Evolutionary conservation across 2,329 filamentous ascomycete genomes (phyloP).

Genomic region (Sporothrix phasma): DNA sequence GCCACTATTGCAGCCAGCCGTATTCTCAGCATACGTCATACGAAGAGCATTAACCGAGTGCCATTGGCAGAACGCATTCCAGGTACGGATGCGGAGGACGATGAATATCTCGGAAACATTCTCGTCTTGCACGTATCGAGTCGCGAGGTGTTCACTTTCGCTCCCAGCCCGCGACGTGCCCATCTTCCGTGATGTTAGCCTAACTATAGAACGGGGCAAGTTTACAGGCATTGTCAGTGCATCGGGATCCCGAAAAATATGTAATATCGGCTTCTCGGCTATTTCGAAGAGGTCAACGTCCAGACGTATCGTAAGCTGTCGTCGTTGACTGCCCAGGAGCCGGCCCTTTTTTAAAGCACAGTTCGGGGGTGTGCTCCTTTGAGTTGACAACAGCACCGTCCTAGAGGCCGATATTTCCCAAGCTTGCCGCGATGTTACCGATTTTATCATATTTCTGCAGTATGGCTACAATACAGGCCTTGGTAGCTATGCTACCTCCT

Average conservation of each 20-base stretch:
- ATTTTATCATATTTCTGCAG: conserved; percentile 58
- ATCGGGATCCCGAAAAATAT: conserved; percentile 60
- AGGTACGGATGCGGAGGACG: conserved; percentile 31
- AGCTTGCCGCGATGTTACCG: conserved; percentile 53
- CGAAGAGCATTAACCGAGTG: conserved; percentile 28
- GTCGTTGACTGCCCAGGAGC: conserved; percentile 65
- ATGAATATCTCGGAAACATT: not conserved
- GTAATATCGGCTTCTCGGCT: conserved; percentile 56
- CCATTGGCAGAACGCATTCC: conserved; percentile 31
- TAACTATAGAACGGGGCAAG: conserved; percentile 57
- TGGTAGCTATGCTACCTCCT: conserved; percentile 54
- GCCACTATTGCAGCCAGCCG: conserved; percentile 49
- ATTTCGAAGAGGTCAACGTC: conserved; percentile 59
- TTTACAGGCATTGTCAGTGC: conserved; percentile 62
- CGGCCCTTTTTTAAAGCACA: conserved; percentile 59
- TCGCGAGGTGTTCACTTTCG: conserved; percentile 48
- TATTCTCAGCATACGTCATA: conserved; percentile 43
- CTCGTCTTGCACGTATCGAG: conserved; percentile 41
- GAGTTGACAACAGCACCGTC: conserved; percentile 45
- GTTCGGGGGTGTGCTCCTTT: conserved; percentile 60
- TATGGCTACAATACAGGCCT: conserved; percentile 59
- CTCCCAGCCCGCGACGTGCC: conserved; percentile 46
- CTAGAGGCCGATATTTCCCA: conserved; percentile 42
- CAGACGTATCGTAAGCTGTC: conserved; percentile 53
- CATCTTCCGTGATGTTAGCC: conserved; percentile 50